Base-by-base conservation (phyloP, 192 early-diverging fungal species). In the Dimargaris cristalligena region DNA sequence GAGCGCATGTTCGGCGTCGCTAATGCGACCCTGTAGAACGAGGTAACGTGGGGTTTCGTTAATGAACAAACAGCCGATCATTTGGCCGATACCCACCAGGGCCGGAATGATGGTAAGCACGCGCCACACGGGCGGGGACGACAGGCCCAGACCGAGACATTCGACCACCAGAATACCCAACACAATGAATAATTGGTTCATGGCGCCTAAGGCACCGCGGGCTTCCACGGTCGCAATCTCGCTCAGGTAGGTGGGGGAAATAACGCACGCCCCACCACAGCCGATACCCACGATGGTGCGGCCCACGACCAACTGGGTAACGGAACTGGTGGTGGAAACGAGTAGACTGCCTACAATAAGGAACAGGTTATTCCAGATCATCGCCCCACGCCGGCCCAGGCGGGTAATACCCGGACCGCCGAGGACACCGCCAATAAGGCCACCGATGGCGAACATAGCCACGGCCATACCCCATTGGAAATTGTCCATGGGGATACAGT, bases 161-260 rank as follows among this genome's bases (percentile, higher is more conserved):
- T 85, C 82, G 62, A 84, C 76, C 1, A 83, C 25, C 64, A 93
- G 71, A 58, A 93, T 84, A 23, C 90, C 90, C 34, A 86, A 57
- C 46, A 87, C 86, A 55, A 90, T 81, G 1, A 78, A 71, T 65
- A 89, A 74, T 72, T 90, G 89, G 60, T 83, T 80, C 60, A 79
- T 71, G 34, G 80, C 76, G 26, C 90, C 85, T 65, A 91, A 69
- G 1, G 75, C 63, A 29, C 86, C 88, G 64, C 87, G 76, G 28
- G 75, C 70, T 20, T 71, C 72, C 4, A 83, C 75, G 0, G 90
- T 88, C 0, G 85, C 74, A 58, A 91, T 80, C 65, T 91, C 90
- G 18, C 80, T 80, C 23, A 93, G 78, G 58, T 90, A 91, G 20
- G 87, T 81, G 2, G 76, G 77, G 30, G 80, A 65, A 23, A 70